These are phyloP conservation scores for Blastobotrys indianensis DNA, from an alignment of 1,139 yeast genomes.

Conservation along the genomic window DNA sequence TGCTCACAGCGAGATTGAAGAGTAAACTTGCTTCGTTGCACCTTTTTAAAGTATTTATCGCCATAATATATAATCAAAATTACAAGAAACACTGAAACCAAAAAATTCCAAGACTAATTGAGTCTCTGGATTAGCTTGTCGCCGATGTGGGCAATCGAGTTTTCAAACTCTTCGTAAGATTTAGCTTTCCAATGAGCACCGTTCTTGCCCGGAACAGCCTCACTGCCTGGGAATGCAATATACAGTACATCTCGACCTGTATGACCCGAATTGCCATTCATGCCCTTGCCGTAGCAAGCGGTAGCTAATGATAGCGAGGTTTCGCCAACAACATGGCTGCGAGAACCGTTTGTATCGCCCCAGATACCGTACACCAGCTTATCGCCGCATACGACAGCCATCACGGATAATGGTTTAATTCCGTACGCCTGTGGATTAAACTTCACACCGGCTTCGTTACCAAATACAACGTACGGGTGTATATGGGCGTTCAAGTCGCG, in stretches of 20 bases:
- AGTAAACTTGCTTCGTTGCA: too few species aligned
- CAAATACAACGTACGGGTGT: constrained; percentile 11
- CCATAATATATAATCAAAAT: not conserved
- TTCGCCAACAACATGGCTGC: constrained; percentile 9
- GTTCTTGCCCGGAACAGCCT: constrained; percentile 33
- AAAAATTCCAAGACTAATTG: not conserved
- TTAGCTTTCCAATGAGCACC: constrained; percentile 11
- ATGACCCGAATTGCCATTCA: constrained; percentile 39
- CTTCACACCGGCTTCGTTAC: constrained; percentile 4
- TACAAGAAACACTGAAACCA: constrained; percentile 11
- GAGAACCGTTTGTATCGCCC: constrained; percentile 11
- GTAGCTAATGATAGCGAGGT: constrained; percentile 11
- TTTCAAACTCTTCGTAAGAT: constrained; percentile 9
- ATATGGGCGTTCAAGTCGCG: constrained; percentile 7
- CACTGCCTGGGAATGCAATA: constrained; percentile 44
- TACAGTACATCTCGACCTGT: constrained; percentile 50
- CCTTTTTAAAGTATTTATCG: not conserved
- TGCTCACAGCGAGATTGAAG: constrained; percentile 28
- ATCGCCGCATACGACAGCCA: constrained; percentile 10
- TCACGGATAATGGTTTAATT: constrained; percentile 8
- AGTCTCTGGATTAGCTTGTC: constrained; percentile 17
- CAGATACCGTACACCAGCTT: constrained; percentile 10
- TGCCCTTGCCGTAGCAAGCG: constrained; percentile 8
- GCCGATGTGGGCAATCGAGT: constrained; percentile 8
- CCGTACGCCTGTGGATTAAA: constrained; percentile 10